Percentiles rank a stretch among this genome's conserved stretches.
Evolutionary conservation across 2,329 filamentous ascomycete genomes (phyloP).

Genomic region (Albifimbria verrucaria): DNA sequence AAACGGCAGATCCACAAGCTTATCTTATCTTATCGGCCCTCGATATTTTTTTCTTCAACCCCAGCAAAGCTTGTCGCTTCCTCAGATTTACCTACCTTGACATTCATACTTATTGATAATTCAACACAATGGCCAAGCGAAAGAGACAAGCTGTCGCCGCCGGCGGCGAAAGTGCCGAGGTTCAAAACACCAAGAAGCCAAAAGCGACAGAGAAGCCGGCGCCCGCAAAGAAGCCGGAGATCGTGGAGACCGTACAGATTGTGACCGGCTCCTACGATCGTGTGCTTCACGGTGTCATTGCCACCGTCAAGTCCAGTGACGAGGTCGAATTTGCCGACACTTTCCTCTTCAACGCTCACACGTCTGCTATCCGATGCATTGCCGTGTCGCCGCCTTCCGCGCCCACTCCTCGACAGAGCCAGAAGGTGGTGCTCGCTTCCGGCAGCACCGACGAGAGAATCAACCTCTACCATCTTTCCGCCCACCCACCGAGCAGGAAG

Average conservation of each 20-base stretch:
- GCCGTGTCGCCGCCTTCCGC: slow-evolving; percentile 76
- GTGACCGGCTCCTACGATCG: slow-evolving; percentile 92
- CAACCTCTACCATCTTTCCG: slow-evolving; percentile 89
- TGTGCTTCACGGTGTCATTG: slow-evolving; percentile 84
- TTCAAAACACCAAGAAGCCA: slow-evolving; percentile 26
- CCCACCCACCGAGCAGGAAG: slow-evolving; percentile 56
- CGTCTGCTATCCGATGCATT: slow-evolving; percentile 83
- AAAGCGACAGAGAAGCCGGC: slow-evolving; percentile 21
- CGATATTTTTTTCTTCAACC: slow-evolving; percentile 4
- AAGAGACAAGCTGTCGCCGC: slow-evolving; percentile 39
- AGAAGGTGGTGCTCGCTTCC: slow-evolving; percentile 85
- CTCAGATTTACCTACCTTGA: slow-evolving; percentile 7
- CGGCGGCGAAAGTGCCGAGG: slow-evolving; percentile 19
- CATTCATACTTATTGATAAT: slow-evolving; percentile 9
- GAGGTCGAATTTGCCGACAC: slow-evolving; percentile 77
- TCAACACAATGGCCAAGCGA: slow-evolving; percentile 42
- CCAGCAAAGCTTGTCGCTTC: slow-evolving; percentile 2
- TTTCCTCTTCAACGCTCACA: slow-evolving; percentile 93
- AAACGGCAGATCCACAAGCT: not conserved
- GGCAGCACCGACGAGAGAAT: slow-evolving; percentile 92
- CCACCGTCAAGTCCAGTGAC: slow-evolving; percentile 49
- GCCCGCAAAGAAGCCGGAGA: slow-evolving; percentile 13
- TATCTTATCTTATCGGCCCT: slow-evolving; percentile 29
- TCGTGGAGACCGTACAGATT: slow-evolving; percentile 71
- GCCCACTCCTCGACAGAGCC: slow-evolving; percentile 56